Base-by-base conservation (phyloP, 768 basidiomycete genomes). In the Xerocomus potaroensis region DNA sequence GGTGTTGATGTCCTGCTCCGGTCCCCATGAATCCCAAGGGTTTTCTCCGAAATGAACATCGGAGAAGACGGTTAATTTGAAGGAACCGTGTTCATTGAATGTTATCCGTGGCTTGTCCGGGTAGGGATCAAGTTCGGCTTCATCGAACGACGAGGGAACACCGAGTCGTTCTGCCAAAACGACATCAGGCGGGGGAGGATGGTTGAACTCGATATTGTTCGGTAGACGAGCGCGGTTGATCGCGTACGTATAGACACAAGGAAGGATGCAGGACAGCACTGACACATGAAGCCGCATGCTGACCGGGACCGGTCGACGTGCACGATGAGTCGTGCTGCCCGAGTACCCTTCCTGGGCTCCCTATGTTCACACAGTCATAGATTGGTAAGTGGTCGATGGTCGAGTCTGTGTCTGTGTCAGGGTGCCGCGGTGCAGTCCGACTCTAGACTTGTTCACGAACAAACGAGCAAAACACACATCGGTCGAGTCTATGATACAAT, bases 41-140 rank as follows among this genome's bases (percentile, higher is more conserved):
- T 85, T 82, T 64, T 88, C 86, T 22, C 87, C 86, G 50, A 75
- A 87, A 58, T 88, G 86, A 24, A 87, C 63, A 55, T 89, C 87
- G 7, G 83, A 84, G 61, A 88, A 86, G 6, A 87, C 72, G 12
- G 79, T 83, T 37, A 89, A 55, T 63, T 84, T 87, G 73, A 89
- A 84, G 1, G 77, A 77, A 2, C 79, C 81, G 58, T 84, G 75
- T 0, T 60, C 24, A 8, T 70, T 68, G 63, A 87, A 88, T 2
- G 70, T 73, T 14, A 87, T 50, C 11, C 76, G 75, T 12, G 74
- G 74, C 49, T 77, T 75, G 43, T 59, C 46, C 0, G 74, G 66
- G 54, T 77, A 77, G 0, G 74, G 76, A 35, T 77, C 53, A 10
- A 72, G 60, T 18, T 45, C 19, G 19, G 14, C 9, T 15, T 16